Evolutionary conservation across 1,284 basidiomycete genomes (phyloP), one percentile per base, ranked within the genome.

Genomic region (Coniferiporia weirii): DNA sequence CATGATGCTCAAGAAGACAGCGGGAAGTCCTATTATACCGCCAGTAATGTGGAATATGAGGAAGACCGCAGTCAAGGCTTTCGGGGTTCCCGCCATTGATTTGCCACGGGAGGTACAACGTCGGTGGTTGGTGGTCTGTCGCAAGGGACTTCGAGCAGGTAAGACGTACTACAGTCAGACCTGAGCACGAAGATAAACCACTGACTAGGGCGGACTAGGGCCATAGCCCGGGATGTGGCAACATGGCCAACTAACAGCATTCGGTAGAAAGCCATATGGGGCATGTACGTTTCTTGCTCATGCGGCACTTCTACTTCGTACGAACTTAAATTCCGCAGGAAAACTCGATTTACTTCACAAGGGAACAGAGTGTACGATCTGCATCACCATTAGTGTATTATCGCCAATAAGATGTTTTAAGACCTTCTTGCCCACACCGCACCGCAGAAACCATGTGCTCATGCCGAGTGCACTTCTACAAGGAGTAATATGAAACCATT

Each of bases 31-130:
- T 40, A 63, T 44, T 36, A 61, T 50, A 32, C 63, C 63, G 12
- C 63, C 61, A 32, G 57, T 52, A 12, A 64, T 59, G 19, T 63
- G 59, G 44, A 64, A 62, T 22, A 44, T 50, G 15, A 64, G 45
- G 47, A 64, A 63, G 8, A 54, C 40, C 12, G 52, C 60, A 1
- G 55, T 61, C 48, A 61, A 58, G 20, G 56, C 56, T 32, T 27
- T 51, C 32, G 52, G 50, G 12, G 60, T 50, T 6, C 45, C 52
- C 32, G 56, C 51, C 60, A 61, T 61, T 44, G 60, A 46, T 22
- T 34, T 56, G 35, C 22, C 22, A 32, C 34, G 22, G 8, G 38
- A 15, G 32, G 27, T 27, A 3, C 27, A 27, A 45, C 3, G 48
- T 7, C 8, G 49, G 13, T 9, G 48, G 45, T 48, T 48, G 54